Evolutionary conservation across 2,329 filamentous ascomycete species (phyloP), one percentile per base, ranked within the genome.

Genomic region (Alternaria ventricosa): DNA sequence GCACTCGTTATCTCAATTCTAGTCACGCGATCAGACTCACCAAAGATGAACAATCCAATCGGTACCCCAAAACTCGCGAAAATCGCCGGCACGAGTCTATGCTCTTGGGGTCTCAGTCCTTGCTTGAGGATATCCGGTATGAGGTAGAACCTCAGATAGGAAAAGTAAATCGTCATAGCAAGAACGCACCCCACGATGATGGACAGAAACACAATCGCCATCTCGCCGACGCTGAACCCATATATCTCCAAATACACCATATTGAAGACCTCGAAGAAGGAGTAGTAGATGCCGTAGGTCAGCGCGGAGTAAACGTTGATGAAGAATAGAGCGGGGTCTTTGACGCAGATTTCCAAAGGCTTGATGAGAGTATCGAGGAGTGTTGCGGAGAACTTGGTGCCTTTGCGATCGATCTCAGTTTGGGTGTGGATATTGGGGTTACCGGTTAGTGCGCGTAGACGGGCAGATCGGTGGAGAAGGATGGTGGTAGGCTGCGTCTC

Each of bases 401-500:
- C 78, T 0, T 78, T 68, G 27, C 87, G 81, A 74, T 96, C 92
- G 49, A 97, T 87, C 55, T 97, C 93, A 71, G 89, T 87, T 77
- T 96, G 92, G 0, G 92, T 93, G 36, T 92, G 90, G 70, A 92
- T 90, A 63, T 85, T 85, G 0, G 79, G 58, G 67, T 92, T 86
- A 28, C 89, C 88, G 1, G 92, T 91, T 28, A 88, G 79, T 74
- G 88, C 87, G 55, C 93, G 87, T 57, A 96, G 83, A 76, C 92
- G 92, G 72, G 86, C 84, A 3, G 94, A 94, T 15, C 93, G 87
- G 25, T 83, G 83, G 55, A 88, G 87, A 11, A 97, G 87, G 64
- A 97, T 89, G 0, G 89, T 92, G 0, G 93, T 91, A 0, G 92
- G 90, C 74, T 95, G 96, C 0, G 94, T 97, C 80, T 97, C 94